Conservation (phyloP, 805 yeast species). For the Yarrowia sp. region DNA sequence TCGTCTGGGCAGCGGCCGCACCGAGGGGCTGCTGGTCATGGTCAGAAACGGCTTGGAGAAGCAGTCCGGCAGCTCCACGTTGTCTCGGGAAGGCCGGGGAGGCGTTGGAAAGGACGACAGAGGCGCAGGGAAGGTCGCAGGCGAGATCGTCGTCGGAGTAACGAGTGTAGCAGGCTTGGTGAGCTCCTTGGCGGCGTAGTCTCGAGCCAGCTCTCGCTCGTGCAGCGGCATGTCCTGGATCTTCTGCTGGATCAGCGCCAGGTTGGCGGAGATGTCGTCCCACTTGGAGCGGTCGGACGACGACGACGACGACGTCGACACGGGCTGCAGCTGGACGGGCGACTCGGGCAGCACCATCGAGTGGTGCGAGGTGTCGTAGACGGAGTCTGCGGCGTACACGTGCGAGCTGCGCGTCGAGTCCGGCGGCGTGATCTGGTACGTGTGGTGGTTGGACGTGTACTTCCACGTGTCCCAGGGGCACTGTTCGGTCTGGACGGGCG, state of each 20-base stretch:
- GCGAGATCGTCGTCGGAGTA: neutral
- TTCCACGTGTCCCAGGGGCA: constrained; percentile 18
- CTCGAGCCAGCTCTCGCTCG: neutral
- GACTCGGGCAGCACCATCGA: constrained; percentile 23
- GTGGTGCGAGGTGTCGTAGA: neutral
- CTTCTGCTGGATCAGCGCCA: constrained; percentile 18
- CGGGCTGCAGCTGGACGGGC: constrained; percentile 1
- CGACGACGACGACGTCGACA: neutral
- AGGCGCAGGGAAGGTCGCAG: neutral
- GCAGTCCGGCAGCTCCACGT: constrained; percentile 12
- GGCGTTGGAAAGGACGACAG: too few species aligned
- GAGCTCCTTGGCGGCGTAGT: constrained; percentile 6
- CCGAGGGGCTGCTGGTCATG: constrained; percentile 8
- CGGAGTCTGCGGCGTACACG: neutral
- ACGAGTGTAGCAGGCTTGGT: neutral
- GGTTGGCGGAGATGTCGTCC: constrained; percentile 18
- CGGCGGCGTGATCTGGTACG: constrained; percentile 20
- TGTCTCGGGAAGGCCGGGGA: constrained; percentile 7
- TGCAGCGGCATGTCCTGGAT: constrained; percentile 19
- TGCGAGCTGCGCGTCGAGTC: constrained; percentile 1
- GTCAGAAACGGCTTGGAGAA: neutral
- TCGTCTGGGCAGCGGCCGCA: neutral
- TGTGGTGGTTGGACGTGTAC: neutral
- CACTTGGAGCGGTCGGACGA: neutral
- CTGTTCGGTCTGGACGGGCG: neutral